These are phyloP conservation scores for Colletotrichum musae DNA, from an alignment of 2,329 filamentous ascomycete species.

Conservation along the genomic window DNA sequence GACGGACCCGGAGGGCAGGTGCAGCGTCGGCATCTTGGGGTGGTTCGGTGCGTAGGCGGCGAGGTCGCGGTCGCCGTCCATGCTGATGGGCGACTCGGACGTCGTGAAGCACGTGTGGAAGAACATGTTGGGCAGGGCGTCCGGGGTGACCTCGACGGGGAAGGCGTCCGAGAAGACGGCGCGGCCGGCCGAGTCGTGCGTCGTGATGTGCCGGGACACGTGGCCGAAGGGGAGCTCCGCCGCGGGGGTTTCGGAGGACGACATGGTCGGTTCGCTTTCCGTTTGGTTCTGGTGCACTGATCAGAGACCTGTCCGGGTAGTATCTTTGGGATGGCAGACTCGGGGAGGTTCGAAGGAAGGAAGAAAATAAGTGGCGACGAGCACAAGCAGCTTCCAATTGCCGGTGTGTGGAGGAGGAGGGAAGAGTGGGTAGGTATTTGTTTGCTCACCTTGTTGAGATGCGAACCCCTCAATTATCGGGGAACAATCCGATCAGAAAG, in stretches of 20 bases:
- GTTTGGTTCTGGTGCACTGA: neutral
- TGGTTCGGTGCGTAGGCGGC: conserved; percentile 34
- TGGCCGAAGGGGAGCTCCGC: conserved; percentile 33
- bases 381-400: too few relatives aligned
- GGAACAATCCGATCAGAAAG: too few relatives aligned
- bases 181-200: conserved; percentile 47
- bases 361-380: too few relatives aligned
- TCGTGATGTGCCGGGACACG: conserved; percentile 44
- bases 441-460: too few relatives aligned
- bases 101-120: conserved; percentile 45
- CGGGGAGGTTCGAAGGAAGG: too few relatives aligned
- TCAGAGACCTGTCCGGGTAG: too few relatives aligned
- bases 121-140: conserved; percentile 36
- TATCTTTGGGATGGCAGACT: too few relatives aligned
- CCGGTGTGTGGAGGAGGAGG: too few relatives aligned
- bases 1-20: conserved; percentile 33
- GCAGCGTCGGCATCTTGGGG: conserved; percentile 37
- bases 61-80: conserved; percentile 37
- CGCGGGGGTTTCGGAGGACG: conserved; percentile 23
- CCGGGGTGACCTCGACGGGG: conserved; percentile 40
- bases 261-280: conserved; percentile 12
- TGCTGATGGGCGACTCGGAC: conserved; percentile 38
- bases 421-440: too few relatives aligned
- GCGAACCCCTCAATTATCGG: too few relatives aligned
- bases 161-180: conserved; percentile 44